Percentiles rank a stretch among this genome's conserved stretches.
Conservation (phyloP, 768 basidiomycete genomes). For the Leccinum obscurum region DNA sequence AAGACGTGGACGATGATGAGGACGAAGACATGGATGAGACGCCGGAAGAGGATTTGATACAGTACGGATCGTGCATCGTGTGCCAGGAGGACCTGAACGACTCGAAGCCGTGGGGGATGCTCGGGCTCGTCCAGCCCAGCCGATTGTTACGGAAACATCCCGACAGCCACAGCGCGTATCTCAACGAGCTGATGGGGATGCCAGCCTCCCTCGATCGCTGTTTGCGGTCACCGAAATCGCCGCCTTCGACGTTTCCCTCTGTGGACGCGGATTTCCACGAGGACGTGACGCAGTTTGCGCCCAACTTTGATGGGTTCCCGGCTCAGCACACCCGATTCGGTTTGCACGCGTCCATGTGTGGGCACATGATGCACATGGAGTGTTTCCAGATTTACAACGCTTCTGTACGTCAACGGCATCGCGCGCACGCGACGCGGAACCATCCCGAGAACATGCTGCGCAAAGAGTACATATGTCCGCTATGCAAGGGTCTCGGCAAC, state of each 20-base stretch:
- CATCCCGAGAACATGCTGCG: slow-evolving; percentile 95
- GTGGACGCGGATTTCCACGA: slow-evolving; percentile 25
- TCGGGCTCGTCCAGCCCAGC: slow-evolving; percentile 88
- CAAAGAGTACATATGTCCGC: slow-evolving; percentile 89
- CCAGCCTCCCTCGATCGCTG: slow-evolving; percentile 66
- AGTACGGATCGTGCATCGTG: slow-evolving; percentile 94
- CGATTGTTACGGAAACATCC: slow-evolving; percentile 78
- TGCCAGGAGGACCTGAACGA: slow-evolving; percentile 91
- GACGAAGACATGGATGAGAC: slow-evolving; percentile 49
- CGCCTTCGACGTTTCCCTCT: slow-evolving; percentile 38
- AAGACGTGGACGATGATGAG: slow-evolving; percentile 71
- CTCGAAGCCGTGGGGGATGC: slow-evolving; percentile 74
- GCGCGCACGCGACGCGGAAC: slow-evolving; percentile 84
- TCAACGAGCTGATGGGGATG: slow-evolving; percentile 72
- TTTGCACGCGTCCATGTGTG: slow-evolving; percentile 84
- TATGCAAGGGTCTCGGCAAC: slow-evolving; percentile 97
- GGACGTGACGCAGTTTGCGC: slow-evolving; percentile 42
- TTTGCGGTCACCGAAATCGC: slow-evolving; percentile 14
- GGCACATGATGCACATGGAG: slow-evolving; percentile 95
- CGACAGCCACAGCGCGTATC: slow-evolving; percentile 55
- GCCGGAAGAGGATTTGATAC: slow-evolving; percentile 44
- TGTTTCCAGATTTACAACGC: slow-evolving; percentile 90
- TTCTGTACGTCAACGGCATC: slow-evolving; percentile 85
- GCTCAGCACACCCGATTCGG: slow-evolving; percentile 77
- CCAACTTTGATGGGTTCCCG: slow-evolving; percentile 76